phyloP scores from a whole-genome alignment of 164 flowering plant species.

The Litsea cubeba region DNA sequence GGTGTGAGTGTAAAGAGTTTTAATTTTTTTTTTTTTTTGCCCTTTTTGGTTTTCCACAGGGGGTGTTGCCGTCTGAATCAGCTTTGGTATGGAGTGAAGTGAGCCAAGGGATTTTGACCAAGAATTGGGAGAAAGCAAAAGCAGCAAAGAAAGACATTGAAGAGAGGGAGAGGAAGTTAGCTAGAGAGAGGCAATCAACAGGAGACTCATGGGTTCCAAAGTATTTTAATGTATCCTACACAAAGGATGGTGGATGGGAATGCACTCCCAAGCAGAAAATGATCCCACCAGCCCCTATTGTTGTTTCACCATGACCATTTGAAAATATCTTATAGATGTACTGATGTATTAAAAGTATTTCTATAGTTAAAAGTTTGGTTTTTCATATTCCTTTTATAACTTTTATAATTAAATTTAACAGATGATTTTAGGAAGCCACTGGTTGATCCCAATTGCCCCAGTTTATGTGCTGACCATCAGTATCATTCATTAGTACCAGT shows the following conservation, averaged over 20 bases:
- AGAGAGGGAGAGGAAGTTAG: slow-evolving; percentile 50
- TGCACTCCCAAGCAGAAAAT: slow-evolving; percentile 5
- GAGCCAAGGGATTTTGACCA: slow-evolving; percentile 44
- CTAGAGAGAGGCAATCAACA: slow-evolving; percentile 38
- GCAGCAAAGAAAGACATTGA: slow-evolving; percentile 59
- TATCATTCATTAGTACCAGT: too few species aligned
- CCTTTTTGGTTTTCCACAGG: slow-evolving; percentile 22
- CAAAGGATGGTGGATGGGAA: slow-evolving; percentile 11
- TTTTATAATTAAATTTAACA: too few species aligned
- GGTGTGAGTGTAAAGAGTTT: too few species aligned
- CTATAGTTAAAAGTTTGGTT: too few species aligned
- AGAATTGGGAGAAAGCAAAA: slow-evolving; percentile 70
- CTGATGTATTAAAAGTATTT: not conserved
- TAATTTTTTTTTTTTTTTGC: too few species aligned
- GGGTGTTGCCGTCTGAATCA: slow-evolving; percentile 60
- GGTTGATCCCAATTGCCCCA: too few species aligned
- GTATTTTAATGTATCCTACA: slow-evolving; percentile 39
- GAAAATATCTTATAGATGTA: too few species aligned
- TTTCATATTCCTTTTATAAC: too few species aligned
- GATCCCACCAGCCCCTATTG: slow-evolving; percentile 17
- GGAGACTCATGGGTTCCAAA: slow-evolving; percentile 62
- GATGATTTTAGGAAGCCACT: too few species aligned
- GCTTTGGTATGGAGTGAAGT: slow-evolving; percentile 67
- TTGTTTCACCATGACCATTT: not conserved
- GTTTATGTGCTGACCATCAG: too few species aligned